phyloP scores from a whole-genome alignment of 2,329 filamentous ascomycete species.

The Coniochaeta ligniaria region DNA sequence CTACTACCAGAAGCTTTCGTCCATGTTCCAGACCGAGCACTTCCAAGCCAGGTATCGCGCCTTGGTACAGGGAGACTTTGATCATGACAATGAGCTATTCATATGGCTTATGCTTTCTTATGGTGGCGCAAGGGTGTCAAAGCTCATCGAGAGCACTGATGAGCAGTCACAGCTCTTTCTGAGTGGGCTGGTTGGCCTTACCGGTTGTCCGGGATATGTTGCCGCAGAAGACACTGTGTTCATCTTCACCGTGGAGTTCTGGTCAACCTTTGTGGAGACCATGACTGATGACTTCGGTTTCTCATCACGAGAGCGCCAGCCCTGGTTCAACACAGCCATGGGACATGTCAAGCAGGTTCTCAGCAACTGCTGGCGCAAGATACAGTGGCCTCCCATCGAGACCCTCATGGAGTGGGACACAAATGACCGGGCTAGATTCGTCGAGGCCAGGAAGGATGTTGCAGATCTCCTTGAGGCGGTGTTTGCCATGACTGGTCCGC shows the following conservation, averaged over 20 bases:
- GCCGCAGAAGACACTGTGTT: slow-evolving; percentile 70
- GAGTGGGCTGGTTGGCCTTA: slow-evolving; percentile 53
- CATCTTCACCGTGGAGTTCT: slow-evolving; percentile 70
- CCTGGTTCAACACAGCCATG: slow-evolving; percentile 54
- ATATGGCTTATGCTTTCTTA: slow-evolving; percentile 62
- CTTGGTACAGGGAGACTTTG: slow-evolving; percentile 52
- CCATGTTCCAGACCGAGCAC: slow-evolving; percentile 55
- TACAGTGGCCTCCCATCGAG: slow-evolving; percentile 55
- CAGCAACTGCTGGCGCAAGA: slow-evolving; percentile 61
- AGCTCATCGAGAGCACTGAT: slow-evolving; percentile 47
- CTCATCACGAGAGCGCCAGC: slow-evolving; percentile 35
- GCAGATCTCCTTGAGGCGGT: slow-evolving; percentile 68
- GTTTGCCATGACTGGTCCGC: slow-evolving; percentile 52
- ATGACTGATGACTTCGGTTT: slow-evolving; percentile 51
- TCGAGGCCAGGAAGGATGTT: slow-evolving; percentile 71
- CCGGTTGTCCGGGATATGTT: slow-evolving; percentile 58
- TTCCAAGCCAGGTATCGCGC: slow-evolving; percentile 46
- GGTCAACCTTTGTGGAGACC: slow-evolving; percentile 68
- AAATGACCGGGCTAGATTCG: slow-evolving; percentile 59
- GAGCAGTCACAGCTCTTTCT: slow-evolving; percentile 47
- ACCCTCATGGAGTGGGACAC: slow-evolving; percentile 61
- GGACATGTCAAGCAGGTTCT: slow-evolving; percentile 56
- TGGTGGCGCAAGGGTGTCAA: slow-evolving; percentile 56
- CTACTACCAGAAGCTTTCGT: slow-evolving; percentile 49
- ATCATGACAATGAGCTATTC: slow-evolving; percentile 58